phyloP scores from a whole-genome alignment of 1,284 basidiomycete genomes.

The Phellinidium pouzarii region DNA sequence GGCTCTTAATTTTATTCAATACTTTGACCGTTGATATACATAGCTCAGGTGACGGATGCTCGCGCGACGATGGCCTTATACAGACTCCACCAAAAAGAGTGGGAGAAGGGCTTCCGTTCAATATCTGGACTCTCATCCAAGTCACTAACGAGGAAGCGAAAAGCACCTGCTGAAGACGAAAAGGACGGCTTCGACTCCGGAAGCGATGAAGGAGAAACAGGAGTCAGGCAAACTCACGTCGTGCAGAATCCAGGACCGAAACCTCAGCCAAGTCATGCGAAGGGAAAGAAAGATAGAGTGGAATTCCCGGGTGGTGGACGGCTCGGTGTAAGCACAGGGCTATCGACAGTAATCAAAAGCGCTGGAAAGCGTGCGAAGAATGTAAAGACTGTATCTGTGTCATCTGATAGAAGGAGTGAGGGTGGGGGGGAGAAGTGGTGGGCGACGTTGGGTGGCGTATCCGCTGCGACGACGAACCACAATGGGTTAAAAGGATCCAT shows the following conservation, averaged over 20 bases:
- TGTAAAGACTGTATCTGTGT: neutral
- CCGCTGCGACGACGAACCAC: neutral
- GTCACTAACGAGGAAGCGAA: conserved; percentile 5
- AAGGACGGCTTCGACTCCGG: conserved; percentile 12
- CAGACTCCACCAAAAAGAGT: conserved; percentile 77
- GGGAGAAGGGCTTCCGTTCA: conserved; percentile 57
- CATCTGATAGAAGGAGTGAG: neutral
- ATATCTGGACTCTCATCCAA: conserved; percentile 20
- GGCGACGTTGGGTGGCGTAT: conserved; percentile 8
- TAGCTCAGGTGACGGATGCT: conserved; percentile 78
- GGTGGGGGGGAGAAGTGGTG: conserved; percentile 9
- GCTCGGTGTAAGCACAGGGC: conserved; percentile 66
- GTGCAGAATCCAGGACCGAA: neutral
- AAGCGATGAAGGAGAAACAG: conserved; percentile 22
- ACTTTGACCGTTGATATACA: neutral
- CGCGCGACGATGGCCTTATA: conserved; percentile 95
- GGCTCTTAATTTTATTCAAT: conserved; percentile 1
- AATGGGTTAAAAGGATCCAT: neutral
- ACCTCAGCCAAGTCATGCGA: conserved; percentile 9
- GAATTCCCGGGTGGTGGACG: conserved; percentile 48
- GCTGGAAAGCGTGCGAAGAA: conserved; percentile 13
- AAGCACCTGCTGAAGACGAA: conserved; percentile 8
- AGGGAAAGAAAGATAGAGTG: conserved; percentile 15
- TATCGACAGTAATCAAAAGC: conserved; percentile 52
- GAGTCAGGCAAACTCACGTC: conserved; percentile 7